Evolutionary conservation across 2,329 filamentous ascomycete species (phyloP).

Genomic region (Aspergillus carbonarius): DNA sequence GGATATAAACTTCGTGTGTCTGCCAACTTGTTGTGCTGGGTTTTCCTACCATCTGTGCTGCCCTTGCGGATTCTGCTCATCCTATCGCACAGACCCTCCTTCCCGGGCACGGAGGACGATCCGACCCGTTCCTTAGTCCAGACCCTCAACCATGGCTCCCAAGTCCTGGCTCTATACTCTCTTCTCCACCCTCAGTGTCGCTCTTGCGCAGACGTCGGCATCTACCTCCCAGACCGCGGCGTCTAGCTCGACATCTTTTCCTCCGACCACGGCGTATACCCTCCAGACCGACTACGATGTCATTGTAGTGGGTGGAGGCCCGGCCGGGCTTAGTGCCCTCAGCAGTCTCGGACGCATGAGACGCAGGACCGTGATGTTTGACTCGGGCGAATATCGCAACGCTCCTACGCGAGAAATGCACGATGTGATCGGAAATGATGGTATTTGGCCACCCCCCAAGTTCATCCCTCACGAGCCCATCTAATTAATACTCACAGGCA

Average conservation of each 20-base stretch:
- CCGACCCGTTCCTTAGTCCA: neutral
- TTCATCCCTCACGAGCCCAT: neutral
- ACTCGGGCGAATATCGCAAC: constrained; percentile 61
- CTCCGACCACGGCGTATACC: constrained; percentile 21
- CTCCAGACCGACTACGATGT: constrained; percentile 51
- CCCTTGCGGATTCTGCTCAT: no score
- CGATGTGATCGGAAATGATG: constrained; percentile 61
- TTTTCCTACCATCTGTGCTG: no score
- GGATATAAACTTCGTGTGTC: no score
- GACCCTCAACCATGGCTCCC: constrained; percentile 12
- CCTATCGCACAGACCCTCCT: neutral
- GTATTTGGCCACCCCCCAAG: constrained; percentile 34
- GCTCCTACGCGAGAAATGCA: constrained; percentile 58
- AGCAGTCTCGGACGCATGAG: constrained; percentile 61
- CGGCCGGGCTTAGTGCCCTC: constrained; percentile 54
- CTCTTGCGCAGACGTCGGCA: no score
- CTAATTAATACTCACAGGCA: constrained; percentile 40
- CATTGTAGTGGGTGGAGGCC: constrained; percentile 59
- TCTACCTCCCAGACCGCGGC: no score
- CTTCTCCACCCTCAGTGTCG: constrained; percentile 23
- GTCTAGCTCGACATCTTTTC: no score
- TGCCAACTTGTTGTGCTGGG: no score
- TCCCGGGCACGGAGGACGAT: neutral
- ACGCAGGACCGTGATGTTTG: constrained; percentile 56
- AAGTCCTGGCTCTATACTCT: constrained; percentile 24